Percentiles rank a stretch among this genome's conserved stretches.
These are phyloP conservation scores for Cryphonectria parasitica DNA, from an alignment of 2,329 filamentous ascomycete genomes.

Conservation along the genomic window DNA sequence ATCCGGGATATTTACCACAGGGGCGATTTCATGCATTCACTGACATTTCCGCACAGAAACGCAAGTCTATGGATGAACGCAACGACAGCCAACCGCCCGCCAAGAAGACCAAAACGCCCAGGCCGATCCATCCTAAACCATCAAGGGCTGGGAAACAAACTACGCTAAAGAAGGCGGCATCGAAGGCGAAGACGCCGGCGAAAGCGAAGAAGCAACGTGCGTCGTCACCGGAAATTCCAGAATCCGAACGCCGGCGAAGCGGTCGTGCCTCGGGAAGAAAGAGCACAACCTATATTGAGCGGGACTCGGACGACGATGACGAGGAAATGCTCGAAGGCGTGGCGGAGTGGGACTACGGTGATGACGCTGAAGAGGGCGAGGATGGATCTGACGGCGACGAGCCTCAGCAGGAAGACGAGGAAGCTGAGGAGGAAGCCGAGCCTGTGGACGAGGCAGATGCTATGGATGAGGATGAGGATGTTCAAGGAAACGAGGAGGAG, in stretches of 20 bases:
- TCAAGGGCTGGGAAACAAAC: constrained; percentile 39
- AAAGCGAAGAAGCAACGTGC: constrained; percentile 40
- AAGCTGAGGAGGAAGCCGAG: constrained; percentile 29
- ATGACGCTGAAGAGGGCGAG: constrained; percentile 39
- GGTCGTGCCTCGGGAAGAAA: constrained; percentile 49
- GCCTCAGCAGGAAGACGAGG: constrained; percentile 32
- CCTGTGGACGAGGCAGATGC: constrained; percentile 11
- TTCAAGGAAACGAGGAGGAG: constrained; percentile 17
- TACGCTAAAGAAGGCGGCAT: constrained; percentile 33
- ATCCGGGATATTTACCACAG: too few species aligned
- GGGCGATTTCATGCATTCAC: neutral
- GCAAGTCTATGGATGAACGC: constrained; percentile 57
- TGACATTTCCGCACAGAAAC: constrained; percentile 49
- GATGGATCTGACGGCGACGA: constrained; percentile 33
- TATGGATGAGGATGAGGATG: constrained; percentile 19
- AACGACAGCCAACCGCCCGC: constrained; percentile 48
- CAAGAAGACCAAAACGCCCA: constrained; percentile 43
- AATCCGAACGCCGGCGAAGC: constrained; percentile 58
- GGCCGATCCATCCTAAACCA: constrained; percentile 37
- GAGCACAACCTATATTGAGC: constrained; percentile 57
- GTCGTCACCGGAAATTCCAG: constrained; percentile 38
- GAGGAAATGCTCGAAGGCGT: constrained; percentile 66
- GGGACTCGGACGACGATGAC: constrained; percentile 61
- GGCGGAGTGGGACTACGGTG: constrained; percentile 61
- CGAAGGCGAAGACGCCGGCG: constrained; percentile 36